phyloP scores from a whole-genome alignment of 2,329 filamentous ascomycete species.

The Dryadomyces quercus-mongolicae region DNA sequence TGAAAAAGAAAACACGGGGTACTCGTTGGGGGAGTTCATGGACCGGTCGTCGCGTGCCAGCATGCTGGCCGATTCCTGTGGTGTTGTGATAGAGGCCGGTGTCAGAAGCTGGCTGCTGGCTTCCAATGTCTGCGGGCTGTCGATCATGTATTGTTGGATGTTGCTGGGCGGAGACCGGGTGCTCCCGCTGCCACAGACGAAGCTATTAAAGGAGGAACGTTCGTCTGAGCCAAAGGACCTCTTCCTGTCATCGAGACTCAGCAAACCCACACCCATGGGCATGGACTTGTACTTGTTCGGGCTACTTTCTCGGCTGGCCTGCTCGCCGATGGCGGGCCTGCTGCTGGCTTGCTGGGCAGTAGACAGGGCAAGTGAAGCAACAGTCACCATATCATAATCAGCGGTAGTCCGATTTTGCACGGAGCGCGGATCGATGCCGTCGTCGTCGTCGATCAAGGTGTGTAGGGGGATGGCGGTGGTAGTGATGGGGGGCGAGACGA shows the following conservation, averaged over 20 bases:
- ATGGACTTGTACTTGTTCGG: slow-evolving; percentile 17
- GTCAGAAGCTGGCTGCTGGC: slow-evolving; percentile 1
- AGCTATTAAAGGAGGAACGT: neutral
- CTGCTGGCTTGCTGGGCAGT: neutral
- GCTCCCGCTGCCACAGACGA: neutral
- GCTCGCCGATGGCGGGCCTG: neutral
- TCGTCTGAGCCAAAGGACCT: neutral
- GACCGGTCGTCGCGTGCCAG: neutral
- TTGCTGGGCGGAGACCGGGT: neutral
- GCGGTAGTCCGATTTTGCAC: neutral
- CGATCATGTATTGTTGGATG: neutral
- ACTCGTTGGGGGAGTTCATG: slow-evolving; percentile 2
- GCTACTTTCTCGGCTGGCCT: slow-evolving; percentile 5
- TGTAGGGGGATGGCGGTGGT: neutral
- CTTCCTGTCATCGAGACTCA: slow-evolving; percentile 7
- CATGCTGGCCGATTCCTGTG: neutral
- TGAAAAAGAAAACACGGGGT: neutral
- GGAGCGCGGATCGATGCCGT: neutral
- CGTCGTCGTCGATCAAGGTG: too few relatives aligned
- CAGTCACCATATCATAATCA: slow-evolving; percentile 3
- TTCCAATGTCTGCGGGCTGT: neutral
- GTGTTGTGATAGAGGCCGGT: slow-evolving; percentile 1
- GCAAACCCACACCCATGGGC: slow-evolving; percentile 18
- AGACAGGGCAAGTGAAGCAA: neutral
- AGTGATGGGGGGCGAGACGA: neutral